These are phyloP conservation scores for Fragaria nilgerrensis DNA, from an alignment of 306 rosid genomes.

Conservation along the genomic window DNA sequence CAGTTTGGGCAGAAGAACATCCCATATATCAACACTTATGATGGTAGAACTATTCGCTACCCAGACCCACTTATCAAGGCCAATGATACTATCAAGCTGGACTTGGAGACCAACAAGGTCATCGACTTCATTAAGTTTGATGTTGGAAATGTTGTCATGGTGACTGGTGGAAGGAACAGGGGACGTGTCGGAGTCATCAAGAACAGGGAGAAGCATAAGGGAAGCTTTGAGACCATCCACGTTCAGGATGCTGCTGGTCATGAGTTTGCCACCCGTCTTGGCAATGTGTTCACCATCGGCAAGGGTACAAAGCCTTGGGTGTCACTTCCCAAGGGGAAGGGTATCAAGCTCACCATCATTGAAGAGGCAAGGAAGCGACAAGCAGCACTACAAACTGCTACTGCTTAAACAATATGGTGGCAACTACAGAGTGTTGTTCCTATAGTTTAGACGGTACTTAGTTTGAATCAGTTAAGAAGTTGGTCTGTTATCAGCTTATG, in stretches of 20 bases:
- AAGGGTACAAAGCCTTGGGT: slow-evolving; percentile 84
- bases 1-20: slow-evolving; percentile 81
- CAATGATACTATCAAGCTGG: slow-evolving; percentile 80
- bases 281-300: slow-evolving; percentile 74
- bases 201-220: slow-evolving; percentile 84
- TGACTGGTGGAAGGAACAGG: slow-evolving; percentile 78
- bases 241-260: slow-evolving; percentile 80
- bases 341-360: slow-evolving; percentile 70
- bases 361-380: slow-evolving; percentile 85
- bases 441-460: slow-evolving; percentile 21
- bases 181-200: slow-evolving; percentile 89
- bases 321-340: slow-evolving; percentile 88
- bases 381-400: slow-evolving; percentile 48
- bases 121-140: slow-evolving; percentile 81
- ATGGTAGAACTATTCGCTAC: slow-evolving; percentile 86
- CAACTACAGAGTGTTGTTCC: slow-evolving; percentile 12
- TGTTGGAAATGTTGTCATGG: slow-evolving; percentile 85
- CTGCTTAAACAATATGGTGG: slow-evolving; percentile 22
- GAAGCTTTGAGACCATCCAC: slow-evolving; percentile 77
- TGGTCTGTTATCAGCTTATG: slow-evolving; percentile 11
- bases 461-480: slow-evolving; percentile 20
- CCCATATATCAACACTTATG: slow-evolving; percentile 75
- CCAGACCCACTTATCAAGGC: slow-evolving; percentile 83
- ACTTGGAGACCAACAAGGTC: slow-evolving; percentile 64
- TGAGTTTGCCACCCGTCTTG: slow-evolving; percentile 75